Base-by-base conservation (phyloP, 108 stramenopile species). In the Cyclotella atomus region DNA sequence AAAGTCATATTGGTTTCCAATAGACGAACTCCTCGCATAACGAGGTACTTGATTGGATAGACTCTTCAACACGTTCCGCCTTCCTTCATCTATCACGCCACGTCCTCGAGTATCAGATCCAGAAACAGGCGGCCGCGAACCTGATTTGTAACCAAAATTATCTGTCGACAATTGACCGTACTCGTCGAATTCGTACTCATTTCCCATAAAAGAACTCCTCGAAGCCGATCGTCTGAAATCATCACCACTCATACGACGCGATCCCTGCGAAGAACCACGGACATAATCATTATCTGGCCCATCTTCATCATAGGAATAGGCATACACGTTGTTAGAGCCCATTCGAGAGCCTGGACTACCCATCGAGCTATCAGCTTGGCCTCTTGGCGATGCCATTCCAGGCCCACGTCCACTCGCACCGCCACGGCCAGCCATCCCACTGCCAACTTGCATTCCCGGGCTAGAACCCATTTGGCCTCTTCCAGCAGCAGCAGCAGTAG, bases 91-190 rank as follows among this genome's bases (percentile, higher is more conserved):
- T 1, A 57, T 12, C 1, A 57, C 56, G 32, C 56, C 56, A 12
- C 56, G 28, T 30, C 56, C 56, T 30, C 56, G 28, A 57, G 56
- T 57, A 57, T 57, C 56, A 57, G 56, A 57, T 32, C 56, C 56
- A 57, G 56, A 57, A 7, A 57, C 56, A 32, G 56, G 56, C 16
- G 56, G 56, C 1, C 29, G 56, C 1, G 47, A 49, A 4, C 56
- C 29, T 1, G 56, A 30, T 14, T 32, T 32, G 10, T 57, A 57
- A 32, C 19, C 56, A 32, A 57, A 57, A 30, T 57, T 32, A 32
- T 57, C 56, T 1, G 30, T n/a, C 0, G 56, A 57, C 20, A 57
- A 57, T n/a, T 57, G 56, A 30, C 56, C 56, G 12, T 57, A 57
- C 29, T 32, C 56, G 20, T 57, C 29, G 56, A 32, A 57, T 15